Conservation (phyloP, 202 grass and related monocot genomes). For the Panicum hallii region DNA sequence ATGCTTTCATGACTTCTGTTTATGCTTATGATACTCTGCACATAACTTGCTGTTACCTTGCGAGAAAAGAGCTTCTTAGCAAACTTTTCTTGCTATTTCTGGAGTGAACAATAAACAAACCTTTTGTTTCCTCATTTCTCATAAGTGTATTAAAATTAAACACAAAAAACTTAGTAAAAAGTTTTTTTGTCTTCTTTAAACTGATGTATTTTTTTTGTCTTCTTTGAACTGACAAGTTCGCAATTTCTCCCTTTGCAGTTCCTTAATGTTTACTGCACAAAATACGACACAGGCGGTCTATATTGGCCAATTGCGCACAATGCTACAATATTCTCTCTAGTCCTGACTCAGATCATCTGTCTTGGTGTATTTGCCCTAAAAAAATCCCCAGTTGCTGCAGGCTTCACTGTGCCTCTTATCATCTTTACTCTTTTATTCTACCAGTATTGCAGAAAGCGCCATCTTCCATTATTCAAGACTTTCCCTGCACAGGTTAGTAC, state of each 20-base stretch:
- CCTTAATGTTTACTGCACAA: conserved; percentile 85
- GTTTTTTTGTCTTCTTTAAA: neutral
- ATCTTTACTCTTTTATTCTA: conserved; percentile 88
- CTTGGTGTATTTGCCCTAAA: conserved; percentile 87
- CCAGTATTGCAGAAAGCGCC: conserved; percentile 76
- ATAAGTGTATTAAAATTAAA: conserved; percentile 13
- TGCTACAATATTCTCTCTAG: conserved; percentile 82
- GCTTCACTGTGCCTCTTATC: conserved; percentile 81
- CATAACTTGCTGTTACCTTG: neutral
- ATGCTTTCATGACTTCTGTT: neutral
- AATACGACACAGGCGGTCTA: conserved; percentile 78
- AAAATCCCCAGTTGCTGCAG: conserved; percentile 73
- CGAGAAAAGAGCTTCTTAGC: neutral
- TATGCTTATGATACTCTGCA: conserved; percentile 1
- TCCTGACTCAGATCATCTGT: conserved; percentile 88
- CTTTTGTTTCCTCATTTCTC: neutral
- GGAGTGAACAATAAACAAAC: neutral
- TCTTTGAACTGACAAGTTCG: conserved; percentile 37
- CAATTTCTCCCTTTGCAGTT: conserved; percentile 61
- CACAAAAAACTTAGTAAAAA: neutral
- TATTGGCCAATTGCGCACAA: conserved; percentile 94
- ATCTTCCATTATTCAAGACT: conserved; percentile 78
- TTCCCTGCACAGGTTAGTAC: conserved; percentile 78
- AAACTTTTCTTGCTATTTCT: neutral
- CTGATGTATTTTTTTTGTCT: conserved; percentile 14